Conservation (phyloP, 208 protist species). For the Herpetomonas samuelpessoai region DNA sequence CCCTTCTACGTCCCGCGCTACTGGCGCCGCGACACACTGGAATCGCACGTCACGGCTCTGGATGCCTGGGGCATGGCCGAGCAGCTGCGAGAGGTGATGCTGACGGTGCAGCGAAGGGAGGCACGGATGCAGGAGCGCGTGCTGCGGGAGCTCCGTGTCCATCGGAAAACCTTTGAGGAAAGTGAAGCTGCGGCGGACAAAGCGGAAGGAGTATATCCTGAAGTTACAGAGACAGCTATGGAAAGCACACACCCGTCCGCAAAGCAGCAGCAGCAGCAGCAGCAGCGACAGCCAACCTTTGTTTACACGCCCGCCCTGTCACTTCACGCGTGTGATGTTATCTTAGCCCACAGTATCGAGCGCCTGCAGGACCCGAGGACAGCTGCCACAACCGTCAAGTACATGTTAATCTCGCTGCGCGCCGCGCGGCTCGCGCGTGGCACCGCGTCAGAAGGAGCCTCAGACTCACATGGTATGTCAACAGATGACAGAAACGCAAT, state of each 20-base stretch:
- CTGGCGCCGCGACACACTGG: constrained; percentile 38
- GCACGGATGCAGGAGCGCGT: constrained; percentile 10
- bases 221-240: too few relatives aligned
- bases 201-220: too few relatives aligned
- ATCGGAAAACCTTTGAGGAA: too few relatives aligned
- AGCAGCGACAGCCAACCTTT: neutral
- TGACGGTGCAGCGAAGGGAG: constrained; percentile 25
- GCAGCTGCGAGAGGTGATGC: constrained; percentile 47
- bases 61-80: constrained; percentile 40
- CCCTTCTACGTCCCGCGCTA: constrained; percentile 29
- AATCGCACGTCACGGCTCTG: constrained; percentile 46
- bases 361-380: neutral
- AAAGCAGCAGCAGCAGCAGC: neutral
- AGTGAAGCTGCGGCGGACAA: too few relatives aligned
- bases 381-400: neutral
- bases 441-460: neutral
- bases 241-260: too few relatives aligned
- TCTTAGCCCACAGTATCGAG: constrained; percentile 17
- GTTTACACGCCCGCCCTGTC: constrained; percentile 21
- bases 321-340: constrained; percentile 24
- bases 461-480: too few relatives aligned
- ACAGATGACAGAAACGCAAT: too few relatives aligned
- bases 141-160: constrained; percentile 8
- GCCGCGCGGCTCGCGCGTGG: neutral
- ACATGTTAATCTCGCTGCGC: neutral